Evolutionary conservation across 257 asterid genomes (phyloP).

Genomic region (Nicotiana sylvestris): DNA sequence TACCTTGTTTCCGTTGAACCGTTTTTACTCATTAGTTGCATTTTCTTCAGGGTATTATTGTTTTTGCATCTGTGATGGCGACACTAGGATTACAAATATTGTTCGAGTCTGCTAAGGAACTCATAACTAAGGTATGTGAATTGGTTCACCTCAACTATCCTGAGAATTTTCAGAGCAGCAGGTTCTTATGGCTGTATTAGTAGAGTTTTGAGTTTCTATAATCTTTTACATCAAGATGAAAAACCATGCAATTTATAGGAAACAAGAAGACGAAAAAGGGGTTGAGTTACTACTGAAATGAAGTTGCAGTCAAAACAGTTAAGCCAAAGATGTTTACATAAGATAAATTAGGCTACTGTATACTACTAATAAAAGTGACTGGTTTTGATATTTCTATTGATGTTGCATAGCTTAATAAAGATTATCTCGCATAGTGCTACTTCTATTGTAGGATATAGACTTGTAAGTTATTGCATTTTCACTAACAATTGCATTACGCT

Average conservation of each 20-base stretch:
- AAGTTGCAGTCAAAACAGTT: background rate
- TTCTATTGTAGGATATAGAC: background rate
- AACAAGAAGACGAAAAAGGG: background rate
- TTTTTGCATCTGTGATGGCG: constrained; percentile 98
- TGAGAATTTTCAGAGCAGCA: background rate
- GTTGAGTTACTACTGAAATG: background rate
- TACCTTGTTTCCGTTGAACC: background rate
- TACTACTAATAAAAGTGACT: background rate
- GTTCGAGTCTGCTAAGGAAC: constrained; percentile 72
- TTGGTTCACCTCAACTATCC: background rate
- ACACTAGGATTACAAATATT: constrained; percentile 86
- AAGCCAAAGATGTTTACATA: background rate
- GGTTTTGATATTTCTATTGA: background rate
- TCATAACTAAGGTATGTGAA: constrained; percentile 56
- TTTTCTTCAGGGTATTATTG: constrained; percentile 73
- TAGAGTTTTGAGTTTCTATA: background rate
- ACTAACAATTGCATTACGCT: background rate
- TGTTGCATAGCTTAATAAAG: background rate
- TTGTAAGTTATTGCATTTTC: background rate
- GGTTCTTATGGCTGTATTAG: background rate
- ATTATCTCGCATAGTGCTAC: background rate
- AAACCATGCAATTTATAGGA: background rate
- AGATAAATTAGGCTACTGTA: background rate
- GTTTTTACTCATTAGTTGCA: background rate
- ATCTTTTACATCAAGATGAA: background rate